Percentiles rank a stretch among this genome's conserved stretches.
Conservation (phyloP, 805 yeast genomes). For the Lipomyces sp. region DNA sequence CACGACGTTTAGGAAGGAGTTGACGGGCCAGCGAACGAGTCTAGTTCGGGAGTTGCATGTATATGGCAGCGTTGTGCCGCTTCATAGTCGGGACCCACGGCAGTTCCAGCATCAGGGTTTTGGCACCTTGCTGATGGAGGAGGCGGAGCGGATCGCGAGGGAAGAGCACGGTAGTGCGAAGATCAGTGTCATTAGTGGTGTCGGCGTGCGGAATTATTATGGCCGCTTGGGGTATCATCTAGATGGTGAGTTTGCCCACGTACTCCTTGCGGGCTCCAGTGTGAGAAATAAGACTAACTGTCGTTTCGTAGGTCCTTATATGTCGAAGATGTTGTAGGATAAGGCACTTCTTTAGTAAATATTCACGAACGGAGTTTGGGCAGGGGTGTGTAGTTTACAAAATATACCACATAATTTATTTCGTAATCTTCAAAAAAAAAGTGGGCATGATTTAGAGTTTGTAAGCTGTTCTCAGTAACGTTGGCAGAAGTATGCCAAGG, state of each 20-base stretch:
- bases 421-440: background rate
- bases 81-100: conserved; percentile 94
- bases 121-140: conserved; percentile 97
- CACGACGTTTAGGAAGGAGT: conserved; percentile 88
- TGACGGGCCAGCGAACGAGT: conserved; percentile 81
- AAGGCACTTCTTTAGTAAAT: background rate
- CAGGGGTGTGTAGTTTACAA: too few species aligned
- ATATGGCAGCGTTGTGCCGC: conserved; percentile 95
- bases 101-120: conserved; percentile 99
- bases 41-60: conserved; percentile 97
- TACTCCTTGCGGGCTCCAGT: background rate
- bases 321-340: conserved; percentile 70
- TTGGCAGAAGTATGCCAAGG: background rate
- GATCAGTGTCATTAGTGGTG: conserved; percentile 94
- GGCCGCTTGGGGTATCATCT: conserved; percentile 87
- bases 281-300: background rate
- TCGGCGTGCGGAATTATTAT: conserved; percentile 95
- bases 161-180: conserved; percentile 94
- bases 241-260: conserved; percentile 62
- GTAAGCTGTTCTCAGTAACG: background rate
- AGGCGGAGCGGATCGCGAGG: conserved; percentile 92
- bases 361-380: conserved; percentile 8
- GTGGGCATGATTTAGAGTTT: background rate
- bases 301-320: conserved; percentile 59
- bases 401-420: too few species aligned